phyloP scores from a whole-genome alignment of 1,139 yeast species.

The Candida mesenterica region DNA sequence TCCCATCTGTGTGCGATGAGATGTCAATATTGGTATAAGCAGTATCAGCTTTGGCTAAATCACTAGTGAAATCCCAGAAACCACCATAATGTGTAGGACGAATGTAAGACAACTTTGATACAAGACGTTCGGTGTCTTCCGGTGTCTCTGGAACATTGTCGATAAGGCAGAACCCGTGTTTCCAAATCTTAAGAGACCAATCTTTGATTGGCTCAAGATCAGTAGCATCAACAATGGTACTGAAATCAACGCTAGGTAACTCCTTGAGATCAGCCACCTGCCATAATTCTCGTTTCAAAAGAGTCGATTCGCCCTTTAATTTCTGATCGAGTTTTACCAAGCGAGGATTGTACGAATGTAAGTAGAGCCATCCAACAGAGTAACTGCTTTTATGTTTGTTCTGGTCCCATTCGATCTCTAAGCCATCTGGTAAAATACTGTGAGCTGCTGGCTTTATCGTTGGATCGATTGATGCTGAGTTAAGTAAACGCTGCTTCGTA shows the following conservation, averaged over 20 bases:
- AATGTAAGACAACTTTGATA: constrained; percentile 61
- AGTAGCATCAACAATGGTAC: constrained; percentile 40
- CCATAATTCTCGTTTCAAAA: constrained; percentile 44
- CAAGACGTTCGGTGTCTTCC: constrained; percentile 58
- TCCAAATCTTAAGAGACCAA: constrained; percentile 59
- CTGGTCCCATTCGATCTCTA: constrained; percentile 39
- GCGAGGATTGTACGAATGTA: constrained; percentile 61
- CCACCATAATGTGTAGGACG: constrained; percentile 80
- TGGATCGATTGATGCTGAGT: constrained; percentile 53
- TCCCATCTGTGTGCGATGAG: constrained; percentile 72
- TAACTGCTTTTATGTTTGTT: constrained; percentile 52
- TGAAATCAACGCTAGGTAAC: constrained; percentile 54
- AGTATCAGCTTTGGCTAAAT: constrained; percentile 67
- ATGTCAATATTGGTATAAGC: constrained; percentile 73
- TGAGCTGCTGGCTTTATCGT: constrained; percentile 45
- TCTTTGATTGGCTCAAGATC: constrained; percentile 48
- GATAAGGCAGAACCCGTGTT: constrained; percentile 63
- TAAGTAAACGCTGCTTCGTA: constrained; percentile 64
- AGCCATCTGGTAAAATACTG: constrained; percentile 9
- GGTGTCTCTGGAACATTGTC: constrained; percentile 63
- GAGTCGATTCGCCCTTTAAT: constrained; percentile 27
- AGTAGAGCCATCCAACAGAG: constrained; percentile 49
- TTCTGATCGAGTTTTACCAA: constrained; percentile 27
- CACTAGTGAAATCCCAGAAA: constrained; percentile 79
- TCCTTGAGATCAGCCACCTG: constrained; percentile 38